Evolutionary conservation across 257 asterid species (phyloP).

Genomic region (Ajuga chamaepitys): DNA sequence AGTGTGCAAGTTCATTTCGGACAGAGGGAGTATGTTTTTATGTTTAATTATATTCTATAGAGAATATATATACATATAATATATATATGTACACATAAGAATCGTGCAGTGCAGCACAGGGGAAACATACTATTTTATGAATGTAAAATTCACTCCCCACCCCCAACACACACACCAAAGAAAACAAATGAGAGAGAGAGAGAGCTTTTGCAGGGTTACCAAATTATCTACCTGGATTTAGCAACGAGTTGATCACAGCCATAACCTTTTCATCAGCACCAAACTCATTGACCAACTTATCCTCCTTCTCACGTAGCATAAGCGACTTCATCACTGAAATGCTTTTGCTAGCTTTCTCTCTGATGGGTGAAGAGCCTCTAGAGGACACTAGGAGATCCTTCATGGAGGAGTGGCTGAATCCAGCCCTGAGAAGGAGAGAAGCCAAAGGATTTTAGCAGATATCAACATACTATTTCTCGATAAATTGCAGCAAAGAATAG

Average conservation of each 20-base stretch:
- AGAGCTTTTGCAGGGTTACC: constrained; percentile 22
- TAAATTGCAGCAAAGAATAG: constrained; percentile 2
- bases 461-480: background rate
- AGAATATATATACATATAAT: too few species aligned
- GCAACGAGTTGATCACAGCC: constrained; percentile 57
- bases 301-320: constrained; percentile 89
- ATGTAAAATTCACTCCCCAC: background rate
- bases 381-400: constrained; percentile 79
- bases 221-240: constrained; percentile 80
- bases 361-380: constrained; percentile 80
- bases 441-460: constrained; percentile 3
- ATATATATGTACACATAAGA: too few species aligned
- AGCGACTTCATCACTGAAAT: constrained; percentile 87
- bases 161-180: background rate
- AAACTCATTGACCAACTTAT: constrained; percentile 65
- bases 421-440: constrained; percentile 42
- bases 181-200: background rate
- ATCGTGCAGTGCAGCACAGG: too few species aligned
- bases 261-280: constrained; percentile 71
- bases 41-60: too few species aligned
- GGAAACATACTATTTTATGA: too few species aligned
- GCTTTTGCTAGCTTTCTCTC: constrained; percentile 88
- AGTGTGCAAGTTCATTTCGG: too few species aligned
- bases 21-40: too few species aligned
- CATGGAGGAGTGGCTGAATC: constrained; percentile 60